Base-by-base conservation (phyloP, 768 basidiomycete species). In the Suillus americanus region DNA sequence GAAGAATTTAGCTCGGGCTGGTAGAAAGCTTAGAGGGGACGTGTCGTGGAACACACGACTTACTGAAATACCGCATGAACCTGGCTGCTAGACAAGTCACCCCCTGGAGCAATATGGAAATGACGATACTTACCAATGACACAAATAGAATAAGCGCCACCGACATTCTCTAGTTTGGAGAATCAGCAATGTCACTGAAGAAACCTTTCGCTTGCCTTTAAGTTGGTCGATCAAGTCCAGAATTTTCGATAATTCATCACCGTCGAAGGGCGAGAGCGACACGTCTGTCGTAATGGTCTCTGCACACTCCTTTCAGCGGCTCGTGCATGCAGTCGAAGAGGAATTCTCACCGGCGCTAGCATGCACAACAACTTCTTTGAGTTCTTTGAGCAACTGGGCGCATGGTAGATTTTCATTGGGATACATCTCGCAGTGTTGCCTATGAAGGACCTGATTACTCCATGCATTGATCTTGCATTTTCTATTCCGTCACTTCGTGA, bases 31-130 rank as follows among this genome's bases (percentile, higher is more conserved):
- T 10, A 37, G 23, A 51, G 51, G 18, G 10, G 30, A 28, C 20
- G 54, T 35, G 23, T 2, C 20, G 35, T 41, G 28, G 50, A 28
- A 43, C 13, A 12, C 18, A 56, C 30, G 12, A 68, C 74, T 57
- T 68, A 82, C 83, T 69, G 63, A 83, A 82, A 20, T 77, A 66
- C 56, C 71, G 73, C 83, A 85, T 82, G 5, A 83, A 67, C 18
- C 80, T 78, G 37, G 76, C 82, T 84, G 46, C 16, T 30, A 56
- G 14, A 55, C 12, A 20, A 20, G 25, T 62, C 18, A 59, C 28
- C 13, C 3, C 18, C 5, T 28, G 6, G 18, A 12, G 51, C 13
- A 9, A 30, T 20, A 20, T 14, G 30, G 20, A 45, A 20, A 25
- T 37, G 25, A 48, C 30, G 20, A 14, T 30, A 45, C 55, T 40